Evolutionary conservation across 75 land plant species (phyloP).

Genomic region (Cupressus sempervirens): DNA sequence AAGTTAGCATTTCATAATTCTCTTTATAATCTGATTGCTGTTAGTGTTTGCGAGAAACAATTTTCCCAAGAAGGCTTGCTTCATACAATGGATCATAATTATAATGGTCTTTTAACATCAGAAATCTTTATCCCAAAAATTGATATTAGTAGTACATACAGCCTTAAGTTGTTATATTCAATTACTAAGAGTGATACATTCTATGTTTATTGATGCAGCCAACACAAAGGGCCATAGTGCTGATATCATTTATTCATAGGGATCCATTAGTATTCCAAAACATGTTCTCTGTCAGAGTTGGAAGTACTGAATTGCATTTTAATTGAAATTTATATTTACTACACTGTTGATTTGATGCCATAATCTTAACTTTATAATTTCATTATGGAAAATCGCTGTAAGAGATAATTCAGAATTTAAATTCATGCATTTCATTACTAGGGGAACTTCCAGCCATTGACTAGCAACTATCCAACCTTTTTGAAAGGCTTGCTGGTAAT

Average conservation of each 20-base stretch:
- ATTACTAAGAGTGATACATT: neutral
- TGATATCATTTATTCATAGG: neutral
- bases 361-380: neutral
- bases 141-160: neutral
- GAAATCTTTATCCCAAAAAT: neutral
- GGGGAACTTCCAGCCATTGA: neutral
- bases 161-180: neutral
- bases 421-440: neutral
- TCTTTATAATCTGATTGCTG: too few species aligned
- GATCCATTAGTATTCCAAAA: neutral
- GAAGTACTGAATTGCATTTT: neutral
- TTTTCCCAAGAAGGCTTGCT: neutral
- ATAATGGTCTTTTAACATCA: neutral
- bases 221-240: neutral
- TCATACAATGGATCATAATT: too few species aligned
- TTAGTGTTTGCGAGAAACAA: neutral
- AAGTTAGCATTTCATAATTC: too few species aligned
- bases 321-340: neutral
- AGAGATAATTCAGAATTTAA: neutral
- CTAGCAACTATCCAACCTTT: neutral
- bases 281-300: neutral
- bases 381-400: neutral
- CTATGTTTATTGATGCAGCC: neutral
- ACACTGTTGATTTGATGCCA: neutral
- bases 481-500: neutral